These are phyloP conservation scores for Alternaria panax DNA, from an alignment of 2,329 filamentous ascomycete species.

Conservation along the genomic window DNA sequence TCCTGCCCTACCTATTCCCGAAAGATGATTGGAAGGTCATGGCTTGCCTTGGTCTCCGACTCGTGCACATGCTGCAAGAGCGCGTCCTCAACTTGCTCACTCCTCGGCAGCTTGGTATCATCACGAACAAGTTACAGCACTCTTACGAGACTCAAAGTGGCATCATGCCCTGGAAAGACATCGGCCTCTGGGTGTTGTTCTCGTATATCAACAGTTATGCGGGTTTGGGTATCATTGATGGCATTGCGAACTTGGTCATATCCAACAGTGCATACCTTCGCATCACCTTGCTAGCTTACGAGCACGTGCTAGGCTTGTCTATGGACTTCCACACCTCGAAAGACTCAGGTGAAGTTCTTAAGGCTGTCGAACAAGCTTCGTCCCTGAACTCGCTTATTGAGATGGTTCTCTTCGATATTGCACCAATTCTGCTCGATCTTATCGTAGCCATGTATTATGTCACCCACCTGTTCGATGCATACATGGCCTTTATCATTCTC, in stretches of 20 bases:
- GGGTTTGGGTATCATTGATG: conserved; percentile 60
- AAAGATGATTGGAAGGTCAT: conserved; percentile 71
- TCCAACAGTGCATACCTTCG: conserved; percentile 65
- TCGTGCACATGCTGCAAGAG: conserved; percentile 70
- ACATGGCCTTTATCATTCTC: conserved; percentile 51
- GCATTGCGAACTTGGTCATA: conserved; percentile 62
- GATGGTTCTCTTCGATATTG: conserved; percentile 65
- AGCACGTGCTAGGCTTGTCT: conserved; percentile 72
- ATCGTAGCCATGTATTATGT: conserved; percentile 67
- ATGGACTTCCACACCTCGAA: conserved; percentile 75
- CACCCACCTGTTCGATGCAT: conserved; percentile 68
- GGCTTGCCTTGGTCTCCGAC: conserved; percentile 70
- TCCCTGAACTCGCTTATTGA: conserved; percentile 68
- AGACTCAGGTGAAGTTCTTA: conserved; percentile 69
- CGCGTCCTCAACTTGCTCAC: conserved; percentile 79
- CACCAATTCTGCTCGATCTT: conserved; percentile 69
- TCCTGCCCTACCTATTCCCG: conserved; percentile 83
- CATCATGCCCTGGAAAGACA: conserved; percentile 60
- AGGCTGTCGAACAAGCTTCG: conserved; percentile 69
- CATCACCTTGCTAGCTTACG: conserved; percentile 68
- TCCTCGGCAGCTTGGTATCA: conserved; percentile 80
- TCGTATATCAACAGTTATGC: conserved; percentile 60
- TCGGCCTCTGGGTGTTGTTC: conserved; percentile 59
- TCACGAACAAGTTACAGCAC: conserved; percentile 70
- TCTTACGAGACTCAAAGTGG: conserved; percentile 47